A percentile compares a stretch with the other conserved stretches of the same genome.
These are phyloP conservation scores for Sporothrix pallida DNA, from an alignment of 2,329 filamentous ascomycete genomes.

Conservation along the genomic window DNA sequence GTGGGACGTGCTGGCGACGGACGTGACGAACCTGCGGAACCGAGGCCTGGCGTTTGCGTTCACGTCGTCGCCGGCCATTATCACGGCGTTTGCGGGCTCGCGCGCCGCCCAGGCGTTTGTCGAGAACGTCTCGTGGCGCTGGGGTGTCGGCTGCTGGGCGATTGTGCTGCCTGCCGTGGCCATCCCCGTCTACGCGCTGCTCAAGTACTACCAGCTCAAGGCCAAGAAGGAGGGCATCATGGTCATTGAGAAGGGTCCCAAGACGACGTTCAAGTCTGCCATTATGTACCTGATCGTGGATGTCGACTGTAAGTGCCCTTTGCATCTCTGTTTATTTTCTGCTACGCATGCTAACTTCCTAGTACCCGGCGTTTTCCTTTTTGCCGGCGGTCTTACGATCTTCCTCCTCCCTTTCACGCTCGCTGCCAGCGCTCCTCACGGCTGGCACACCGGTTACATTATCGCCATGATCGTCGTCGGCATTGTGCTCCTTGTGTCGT, in stretches of 20 bases:
- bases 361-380: constrained; percentile 59
- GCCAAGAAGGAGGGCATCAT: constrained; percentile 56
- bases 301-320: not conserved
- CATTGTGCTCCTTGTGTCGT: constrained; percentile 57
- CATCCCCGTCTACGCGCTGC: constrained; percentile 61
- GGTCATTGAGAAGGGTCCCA: constrained; percentile 42
- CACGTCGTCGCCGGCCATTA: constrained; percentile 66
- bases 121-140: constrained; percentile 61
- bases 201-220: constrained; percentile 62
- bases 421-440: constrained; percentile 52
- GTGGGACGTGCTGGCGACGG: constrained; percentile 58
- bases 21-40: constrained; percentile 67
- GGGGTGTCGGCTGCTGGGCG: constrained; percentile 66
- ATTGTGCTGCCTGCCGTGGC: constrained; percentile 64
- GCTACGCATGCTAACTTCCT: not conserved
- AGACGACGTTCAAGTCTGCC: constrained; percentile 54
- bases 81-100: constrained; percentile 55
- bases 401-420: constrained; percentile 71
- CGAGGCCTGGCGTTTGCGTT: constrained; percentile 66
- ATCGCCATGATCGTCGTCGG: constrained; percentile 68
- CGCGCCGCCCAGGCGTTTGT: constrained; percentile 53
- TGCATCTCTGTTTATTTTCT: not conserved
- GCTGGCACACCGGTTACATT: constrained; percentile 60
- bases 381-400: constrained; percentile 61
- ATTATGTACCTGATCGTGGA: constrained; percentile 41